Base-by-base conservation (phyloP, 2,329 filamentous ascomycete genomes). In the Diplodia mutila region DNA sequence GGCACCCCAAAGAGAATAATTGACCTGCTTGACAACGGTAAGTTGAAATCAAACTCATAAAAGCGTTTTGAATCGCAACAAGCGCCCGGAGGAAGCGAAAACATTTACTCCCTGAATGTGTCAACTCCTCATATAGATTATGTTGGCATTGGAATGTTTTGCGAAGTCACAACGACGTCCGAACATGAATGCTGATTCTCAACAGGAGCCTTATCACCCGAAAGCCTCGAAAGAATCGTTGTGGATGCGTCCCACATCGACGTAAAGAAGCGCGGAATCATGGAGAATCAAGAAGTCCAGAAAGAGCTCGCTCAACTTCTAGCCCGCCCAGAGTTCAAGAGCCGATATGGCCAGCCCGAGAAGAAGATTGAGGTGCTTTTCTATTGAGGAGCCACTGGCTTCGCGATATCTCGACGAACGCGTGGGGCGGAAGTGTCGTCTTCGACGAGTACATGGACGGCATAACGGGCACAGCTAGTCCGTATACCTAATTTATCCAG, bases 211-310 rank as follows among this genome's bases (percentile, higher is more conserved):
- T 80, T 98, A 53, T 91, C 89, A 29, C 79, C 91, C 37, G 85
- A 87, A 39, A 86, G 90, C 68, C 79, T 98, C 65, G 88, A 93
- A 80, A 87, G 92, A 54, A 86, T 99, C 39, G 87, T 98, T 9
- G 86, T 98, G 37, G 95, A 99, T 80, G 93, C 92, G 16, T 97
- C 93, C 8, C 90, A 97, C 76, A 91, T 97, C 71, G 94, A 99
- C 79, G 88, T 91, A 79, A 99, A 99, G 85, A 97, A 97, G 84
- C 86, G 94, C 55, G 93, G 93, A 0, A 88, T 99, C 70, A 88
- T 97, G 78, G 95, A 98, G 75, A 97, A 98, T 92, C 93, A 91
- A 78, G 95, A 99, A 69, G 92, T 92, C 0, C 90, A 94, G 82
- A 85, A 93, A 74, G 92, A 93, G 7, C 85, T 98, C 57, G 86